Evolutionary conservation across 441 rosid species (phyloP).

Genomic region (Caryocar brasiliense): DNA sequence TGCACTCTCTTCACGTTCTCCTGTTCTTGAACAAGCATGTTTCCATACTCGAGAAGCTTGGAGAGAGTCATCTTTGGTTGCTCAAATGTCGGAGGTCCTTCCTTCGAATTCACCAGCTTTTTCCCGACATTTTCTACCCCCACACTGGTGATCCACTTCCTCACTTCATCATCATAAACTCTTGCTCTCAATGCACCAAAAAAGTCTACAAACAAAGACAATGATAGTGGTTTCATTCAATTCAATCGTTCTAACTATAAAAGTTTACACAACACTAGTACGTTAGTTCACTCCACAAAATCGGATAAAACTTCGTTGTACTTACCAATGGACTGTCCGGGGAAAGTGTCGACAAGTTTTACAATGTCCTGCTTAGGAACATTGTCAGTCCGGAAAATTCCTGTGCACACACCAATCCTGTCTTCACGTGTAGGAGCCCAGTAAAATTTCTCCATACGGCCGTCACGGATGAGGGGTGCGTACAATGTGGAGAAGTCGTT

Average conservation of each 20-base stretch:
- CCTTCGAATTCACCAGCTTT: constrained; percentile 84
- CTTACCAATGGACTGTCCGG: constrained; percentile 93
- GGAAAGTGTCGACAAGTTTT: constrained; percentile 79
- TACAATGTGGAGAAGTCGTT: constrained; percentile 95
- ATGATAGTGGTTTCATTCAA: too few species aligned
- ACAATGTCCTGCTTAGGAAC: constrained; percentile 41
- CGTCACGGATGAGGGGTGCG: constrained; percentile 85
- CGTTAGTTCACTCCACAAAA: background rate
- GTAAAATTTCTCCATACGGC: constrained; percentile 98
- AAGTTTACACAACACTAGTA: too few species aligned
- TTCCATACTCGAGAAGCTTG: constrained; percentile 77
- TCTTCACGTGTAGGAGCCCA: constrained; percentile 97
- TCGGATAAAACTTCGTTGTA: background rate
- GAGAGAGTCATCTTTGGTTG: constrained; percentile 66
- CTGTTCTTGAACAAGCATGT: constrained; percentile 85
- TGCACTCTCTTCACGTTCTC: constrained; percentile 97
- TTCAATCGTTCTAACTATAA: too few species aligned
- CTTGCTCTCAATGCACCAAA: constrained; percentile 93
- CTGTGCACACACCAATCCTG: constrained; percentile 83
- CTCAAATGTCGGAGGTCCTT: constrained; percentile 68
- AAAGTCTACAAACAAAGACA: constrained; percentile 40
- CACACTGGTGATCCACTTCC: constrained; percentile 58
- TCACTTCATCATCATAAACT: constrained; percentile 95
- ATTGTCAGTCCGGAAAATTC: constrained; percentile 66
- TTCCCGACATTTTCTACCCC: constrained; percentile 67